These are phyloP conservation scores for Cladosporium oxysporum DNA, from an alignment of 2,329 filamentous ascomycete species.

Conservation along the genomic window DNA sequence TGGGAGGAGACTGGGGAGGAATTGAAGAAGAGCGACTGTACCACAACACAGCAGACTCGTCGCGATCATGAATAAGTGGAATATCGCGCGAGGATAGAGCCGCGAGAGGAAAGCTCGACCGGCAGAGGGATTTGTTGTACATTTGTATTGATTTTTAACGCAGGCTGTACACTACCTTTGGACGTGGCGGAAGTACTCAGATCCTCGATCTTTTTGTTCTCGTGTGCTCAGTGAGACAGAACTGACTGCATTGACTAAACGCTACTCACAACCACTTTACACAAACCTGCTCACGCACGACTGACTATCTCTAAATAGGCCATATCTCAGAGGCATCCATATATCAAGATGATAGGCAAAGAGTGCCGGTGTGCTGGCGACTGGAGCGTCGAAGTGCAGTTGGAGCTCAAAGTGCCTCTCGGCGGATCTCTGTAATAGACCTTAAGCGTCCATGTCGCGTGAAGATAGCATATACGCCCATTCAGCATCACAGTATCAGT, in stretches of 20 bases:
- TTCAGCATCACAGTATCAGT: not conserved
- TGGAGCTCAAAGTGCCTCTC: not conserved
- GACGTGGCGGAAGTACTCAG: not conserved
- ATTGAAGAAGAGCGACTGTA: not conserved
- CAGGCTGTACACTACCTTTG: slow-evolving; percentile 9
- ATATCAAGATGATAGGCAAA: not conserved
- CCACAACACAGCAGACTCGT: slow-evolving; percentile 7
- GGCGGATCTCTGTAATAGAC: not conserved
- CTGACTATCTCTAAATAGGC: not conserved
- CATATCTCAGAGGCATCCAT: not conserved
- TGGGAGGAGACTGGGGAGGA: slow-evolving; percentile 2
- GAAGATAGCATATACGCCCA: not conserved
- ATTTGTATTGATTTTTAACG: slow-evolving; percentile 12
- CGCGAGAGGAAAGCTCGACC: not conserved
- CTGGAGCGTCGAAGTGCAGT: not conserved
- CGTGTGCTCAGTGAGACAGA: not conserved
- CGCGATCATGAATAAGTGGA: not conserved
- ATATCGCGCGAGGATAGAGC: slow-evolving; percentile 3
- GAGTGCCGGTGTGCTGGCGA: not conserved
- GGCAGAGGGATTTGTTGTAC: slow-evolving; percentile 4
- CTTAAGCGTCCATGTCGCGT: not conserved
- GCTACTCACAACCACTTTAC: not conserved
- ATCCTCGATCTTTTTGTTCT: not conserved
- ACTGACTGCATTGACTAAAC: not conserved
- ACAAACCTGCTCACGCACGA: not conserved